Evolutionary conservation across 2,329 filamentous ascomycete species (phyloP).

Genomic region (Samsoniella hepiali): DNA sequence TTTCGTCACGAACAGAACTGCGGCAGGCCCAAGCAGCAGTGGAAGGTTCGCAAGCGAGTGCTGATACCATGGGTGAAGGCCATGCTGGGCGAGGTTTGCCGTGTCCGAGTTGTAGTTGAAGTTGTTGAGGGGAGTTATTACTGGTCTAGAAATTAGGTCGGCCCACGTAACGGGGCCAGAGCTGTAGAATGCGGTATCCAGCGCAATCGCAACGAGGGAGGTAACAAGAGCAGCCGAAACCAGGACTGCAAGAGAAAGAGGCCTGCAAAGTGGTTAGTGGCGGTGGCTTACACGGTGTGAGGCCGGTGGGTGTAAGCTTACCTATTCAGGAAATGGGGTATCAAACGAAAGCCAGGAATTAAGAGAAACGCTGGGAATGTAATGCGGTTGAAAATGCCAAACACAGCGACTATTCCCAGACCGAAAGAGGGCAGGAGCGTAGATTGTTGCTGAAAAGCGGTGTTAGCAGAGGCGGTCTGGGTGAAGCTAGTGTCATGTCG

Average conservation of each 20-base stretch:
- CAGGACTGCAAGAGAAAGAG: constrained; percentile 60
- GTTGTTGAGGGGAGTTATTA: constrained; percentile 76
- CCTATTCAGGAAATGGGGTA: constrained; percentile 83
- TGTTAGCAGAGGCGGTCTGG: constrained; percentile 26
- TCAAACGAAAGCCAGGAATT: constrained; percentile 75
- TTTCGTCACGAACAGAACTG: constrained; percentile 55
- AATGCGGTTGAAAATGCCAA: constrained; percentile 93
- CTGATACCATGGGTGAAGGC: constrained; percentile 75
- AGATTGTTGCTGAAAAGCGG: constrained; percentile 59
- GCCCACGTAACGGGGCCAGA: constrained; percentile 60
- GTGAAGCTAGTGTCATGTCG: background rate
- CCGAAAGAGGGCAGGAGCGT: constrained; percentile 73
- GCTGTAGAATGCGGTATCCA: constrained; percentile 84
- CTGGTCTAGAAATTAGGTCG: constrained; percentile 60
- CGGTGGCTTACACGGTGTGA: background rate
- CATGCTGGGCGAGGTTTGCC: constrained; percentile 70
- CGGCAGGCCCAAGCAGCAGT: constrained; percentile 68
- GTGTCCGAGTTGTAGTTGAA: constrained; percentile 69
- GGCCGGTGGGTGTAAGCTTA: constrained; percentile 42
- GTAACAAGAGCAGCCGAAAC: constrained; percentile 64
- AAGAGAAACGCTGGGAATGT: constrained; percentile 93
- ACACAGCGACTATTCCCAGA: constrained; percentile 76
- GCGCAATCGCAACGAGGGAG: constrained; percentile 66
- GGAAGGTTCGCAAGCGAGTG: constrained; percentile 70
- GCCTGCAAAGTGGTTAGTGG: constrained; percentile 38